Evolutionary conservation across 805 yeast genomes (phyloP).

Genomic region (Schwanniomyces occidentalis): DNA sequence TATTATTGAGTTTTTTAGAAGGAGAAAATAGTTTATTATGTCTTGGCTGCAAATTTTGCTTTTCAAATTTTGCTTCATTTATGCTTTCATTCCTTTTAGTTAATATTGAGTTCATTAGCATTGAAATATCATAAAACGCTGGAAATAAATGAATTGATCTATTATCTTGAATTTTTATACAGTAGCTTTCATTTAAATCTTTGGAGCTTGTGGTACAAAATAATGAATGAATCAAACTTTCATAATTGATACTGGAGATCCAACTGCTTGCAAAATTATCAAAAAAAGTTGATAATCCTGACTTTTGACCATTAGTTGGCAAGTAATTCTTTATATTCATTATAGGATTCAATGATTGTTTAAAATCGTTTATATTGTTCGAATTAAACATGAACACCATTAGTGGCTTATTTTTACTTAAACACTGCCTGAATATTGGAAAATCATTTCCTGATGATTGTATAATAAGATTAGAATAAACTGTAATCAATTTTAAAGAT

Average conservation of each 20-base stretch:
- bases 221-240: constrained; percentile 38
- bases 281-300: constrained; percentile 33
- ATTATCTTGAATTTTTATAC: constrained; percentile 38
- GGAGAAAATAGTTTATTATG: constrained; percentile 14
- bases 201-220: constrained; percentile 41
- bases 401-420: constrained; percentile 30
- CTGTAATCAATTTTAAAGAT: constrained; percentile 8
- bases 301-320: constrained; percentile 7
- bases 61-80: too few species aligned
- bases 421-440: constrained; percentile 28
- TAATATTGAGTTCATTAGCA: too few species aligned
- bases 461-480: constrained; percentile 11
- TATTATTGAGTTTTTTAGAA: constrained; percentile 16
- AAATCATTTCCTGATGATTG: constrained; percentile 11
- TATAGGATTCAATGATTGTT: constrained; percentile 14
- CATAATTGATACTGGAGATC: constrained; percentile 31
- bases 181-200: constrained; percentile 22
- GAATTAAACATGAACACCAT: constrained; percentile 30
- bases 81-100: not conserved
- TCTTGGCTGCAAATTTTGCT: constrained; percentile 22
- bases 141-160: constrained; percentile 26
- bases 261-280: constrained; percentile 44
- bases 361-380: constrained; percentile 2
- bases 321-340: constrained; percentile 23
- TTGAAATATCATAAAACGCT: too few species aligned